Conservation (phyloP, 2,329 filamentous ascomycete genomes). For the Pseudogymnoascus sp. region DNA sequence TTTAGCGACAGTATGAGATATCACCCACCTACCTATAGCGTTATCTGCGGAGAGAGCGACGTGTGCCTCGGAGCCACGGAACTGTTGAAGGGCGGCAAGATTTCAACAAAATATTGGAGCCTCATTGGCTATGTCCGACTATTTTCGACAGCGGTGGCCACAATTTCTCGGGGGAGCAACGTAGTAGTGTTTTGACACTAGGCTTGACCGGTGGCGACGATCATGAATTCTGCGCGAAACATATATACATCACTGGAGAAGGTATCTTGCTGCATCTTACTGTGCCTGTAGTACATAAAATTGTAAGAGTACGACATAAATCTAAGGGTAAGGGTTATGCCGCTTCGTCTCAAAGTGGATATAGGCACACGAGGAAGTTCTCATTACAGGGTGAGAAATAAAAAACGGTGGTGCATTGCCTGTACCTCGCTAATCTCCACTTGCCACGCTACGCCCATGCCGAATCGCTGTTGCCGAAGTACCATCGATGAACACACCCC, state of each 20-base stretch:
- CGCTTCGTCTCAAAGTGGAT: background rate
- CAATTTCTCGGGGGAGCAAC: background rate
- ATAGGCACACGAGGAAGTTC: background rate
- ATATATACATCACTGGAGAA: background rate
- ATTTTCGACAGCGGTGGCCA: conserved; percentile 3
- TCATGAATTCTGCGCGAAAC: background rate
- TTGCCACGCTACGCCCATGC: background rate
- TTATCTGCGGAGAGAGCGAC: background rate
- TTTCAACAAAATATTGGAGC: background rate
- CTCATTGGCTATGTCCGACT: background rate
- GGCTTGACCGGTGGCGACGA: background rate
- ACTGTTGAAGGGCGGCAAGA: background rate
- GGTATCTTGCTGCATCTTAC: background rate
- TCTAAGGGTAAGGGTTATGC: conserved; percentile 4
- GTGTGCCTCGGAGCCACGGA: background rate
- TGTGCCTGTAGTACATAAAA: background rate
- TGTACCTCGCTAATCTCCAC: background rate
- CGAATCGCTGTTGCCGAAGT: conserved; percentile 2
- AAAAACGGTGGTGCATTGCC: background rate
- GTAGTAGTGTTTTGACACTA: background rate
- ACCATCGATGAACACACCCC: background rate
- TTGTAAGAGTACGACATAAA: background rate
- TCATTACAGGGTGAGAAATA: background rate
- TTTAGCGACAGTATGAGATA: conserved; percentile 5
- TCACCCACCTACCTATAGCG: background rate